phyloP scores from a whole-genome alignment of 345 rosid genomes.

The Erucastrum elatum region DNA sequence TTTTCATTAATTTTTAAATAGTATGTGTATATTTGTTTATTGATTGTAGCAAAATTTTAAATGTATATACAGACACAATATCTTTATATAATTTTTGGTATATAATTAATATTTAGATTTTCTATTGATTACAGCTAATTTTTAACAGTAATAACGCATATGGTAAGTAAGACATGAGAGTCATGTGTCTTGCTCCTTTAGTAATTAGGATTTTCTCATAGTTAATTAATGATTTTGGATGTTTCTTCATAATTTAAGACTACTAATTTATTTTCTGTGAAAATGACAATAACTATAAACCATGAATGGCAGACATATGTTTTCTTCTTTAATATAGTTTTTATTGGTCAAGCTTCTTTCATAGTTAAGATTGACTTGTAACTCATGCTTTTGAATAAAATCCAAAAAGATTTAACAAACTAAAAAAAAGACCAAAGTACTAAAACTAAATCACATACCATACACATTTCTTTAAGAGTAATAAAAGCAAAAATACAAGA shows the following conservation, averaged over 20 bases:
- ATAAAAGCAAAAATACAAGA: not conserved
- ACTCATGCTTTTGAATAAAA: not conserved
- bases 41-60: not conserved
- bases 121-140: not conserved
- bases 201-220: not conserved
- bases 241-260: not conserved
- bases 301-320: conserved; percentile 16
- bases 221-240: not conserved
- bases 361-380: not conserved
- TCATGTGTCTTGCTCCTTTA: conserved; percentile 5
- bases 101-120: no score
- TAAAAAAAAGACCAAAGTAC: not conserved
- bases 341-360: not conserved
- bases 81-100: not conserved
- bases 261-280: not conserved
- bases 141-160: not conserved
- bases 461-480: not conserved
- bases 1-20: not conserved
- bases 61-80: not conserved
- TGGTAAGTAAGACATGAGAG: not conserved
- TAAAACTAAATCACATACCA: not conserved
- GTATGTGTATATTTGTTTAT: not conserved
- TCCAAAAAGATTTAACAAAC: not conserved
- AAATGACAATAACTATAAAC: conserved; percentile 4
- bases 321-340: not conserved